A percentile compares a stretch with the other conserved stretches of the same genome.
Evolutionary conservation across 306 rosid genomes (phyloP).

Genomic region (Rosa chinensis): DNA sequence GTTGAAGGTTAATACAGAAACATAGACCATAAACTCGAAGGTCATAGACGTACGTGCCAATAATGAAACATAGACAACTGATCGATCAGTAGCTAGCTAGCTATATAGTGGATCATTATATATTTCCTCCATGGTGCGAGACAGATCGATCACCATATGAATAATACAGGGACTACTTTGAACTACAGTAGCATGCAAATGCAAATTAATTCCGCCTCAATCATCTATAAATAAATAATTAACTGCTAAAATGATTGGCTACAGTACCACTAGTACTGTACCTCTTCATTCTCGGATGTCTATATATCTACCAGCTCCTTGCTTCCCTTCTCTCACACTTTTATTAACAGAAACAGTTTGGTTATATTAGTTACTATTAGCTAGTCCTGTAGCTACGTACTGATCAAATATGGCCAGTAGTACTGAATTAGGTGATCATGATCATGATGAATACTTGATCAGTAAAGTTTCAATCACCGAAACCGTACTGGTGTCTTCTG

Average conservation of each 20-base stretch:
- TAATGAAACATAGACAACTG: neutral
- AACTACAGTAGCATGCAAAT: slow-evolving; percentile 57
- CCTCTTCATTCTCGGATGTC: slow-evolving; percentile 3
- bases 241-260: neutral
- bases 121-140: slow-evolving; percentile 34
- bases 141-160: slow-evolving; percentile 37
- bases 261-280: neutral
- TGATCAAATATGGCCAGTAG: neutral
- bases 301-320: slow-evolving; percentile 12
- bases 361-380: neutral
- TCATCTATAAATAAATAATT: neutral
- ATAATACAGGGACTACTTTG: neutral
- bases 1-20: neutral
- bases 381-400: neutral
- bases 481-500: slow-evolving; percentile 50
- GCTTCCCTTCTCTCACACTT: slow-evolving; percentile 17
- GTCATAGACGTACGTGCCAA: neutral
- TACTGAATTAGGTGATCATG: neutral
- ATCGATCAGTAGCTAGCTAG: neutral
- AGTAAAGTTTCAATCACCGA: slow-evolving; percentile 47
- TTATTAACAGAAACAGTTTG: neutral
- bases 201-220: neutral
- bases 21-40: neutral
- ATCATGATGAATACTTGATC: slow-evolving; percentile 27
- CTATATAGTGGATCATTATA: slow-evolving; percentile 40